phyloP scores from a whole-genome alignment of 306 rosid species.

The Begonia fuchsioides region DNA sequence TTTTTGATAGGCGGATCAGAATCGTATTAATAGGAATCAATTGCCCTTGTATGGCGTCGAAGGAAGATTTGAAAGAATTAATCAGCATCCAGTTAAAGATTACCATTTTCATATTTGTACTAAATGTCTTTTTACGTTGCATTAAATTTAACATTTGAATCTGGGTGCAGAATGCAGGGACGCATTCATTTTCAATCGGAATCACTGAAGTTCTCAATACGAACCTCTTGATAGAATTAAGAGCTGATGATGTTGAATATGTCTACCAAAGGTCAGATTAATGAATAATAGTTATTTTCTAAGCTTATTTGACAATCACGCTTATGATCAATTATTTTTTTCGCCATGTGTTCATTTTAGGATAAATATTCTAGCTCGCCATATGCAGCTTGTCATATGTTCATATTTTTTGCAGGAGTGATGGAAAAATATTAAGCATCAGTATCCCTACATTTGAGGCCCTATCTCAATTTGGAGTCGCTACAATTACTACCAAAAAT shows the following conservation, averaged over 20 bases:
- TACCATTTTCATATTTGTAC: constrained; percentile 14
- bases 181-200: constrained; percentile 81
- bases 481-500: constrained; percentile 59
- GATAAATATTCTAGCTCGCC: too few relatives aligned
- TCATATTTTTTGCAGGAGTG: constrained; percentile 41
- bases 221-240: constrained; percentile 74
- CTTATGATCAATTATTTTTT: neutral
- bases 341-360: too few relatives aligned
- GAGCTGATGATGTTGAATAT: constrained; percentile 82
- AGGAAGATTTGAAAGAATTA: constrained; percentile 87
- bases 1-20: constrained; percentile 63
- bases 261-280: constrained; percentile 71
- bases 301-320: neutral
- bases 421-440: constrained; percentile 71
- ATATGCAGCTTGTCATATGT: neutral
- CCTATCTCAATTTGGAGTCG: constrained; percentile 77
- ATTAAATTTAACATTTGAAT: constrained; percentile 11
- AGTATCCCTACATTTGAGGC: constrained; percentile 79
- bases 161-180: constrained; percentile 61
- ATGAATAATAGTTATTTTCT: neutral
- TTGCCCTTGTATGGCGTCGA: constrained; percentile 70
- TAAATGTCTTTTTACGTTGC: constrained; percentile 3
- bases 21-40: constrained; percentile 57
- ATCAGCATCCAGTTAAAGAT: constrained; percentile 85
- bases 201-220: constrained; percentile 85